A percentile compares a stretch with the other conserved stretches of the same genome.
These are phyloP conservation scores for Isabelozyma rhagii DNA, from an alignment of 805 yeast species.

Conservation along the genomic window DNA sequence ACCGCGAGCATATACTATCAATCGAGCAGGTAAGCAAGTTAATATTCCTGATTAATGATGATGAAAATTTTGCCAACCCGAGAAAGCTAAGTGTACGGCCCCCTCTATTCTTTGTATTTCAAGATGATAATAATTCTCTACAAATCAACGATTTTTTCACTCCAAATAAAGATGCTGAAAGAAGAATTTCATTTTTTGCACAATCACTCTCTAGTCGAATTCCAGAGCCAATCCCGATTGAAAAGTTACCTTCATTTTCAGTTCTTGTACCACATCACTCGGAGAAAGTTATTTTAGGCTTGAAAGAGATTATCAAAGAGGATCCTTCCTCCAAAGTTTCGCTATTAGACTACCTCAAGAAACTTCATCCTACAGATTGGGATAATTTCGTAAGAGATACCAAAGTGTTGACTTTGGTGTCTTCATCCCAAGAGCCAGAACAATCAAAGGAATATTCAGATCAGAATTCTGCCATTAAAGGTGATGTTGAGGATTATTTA, in stretches of 20 bases:
- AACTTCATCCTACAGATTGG: conserved; percentile 76
- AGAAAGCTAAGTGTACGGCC: conserved; percentile 27
- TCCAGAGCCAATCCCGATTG: conserved; percentile 46
- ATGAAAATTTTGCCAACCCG: conserved; percentile 9
- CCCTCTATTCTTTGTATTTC: conserved; percentile 47
- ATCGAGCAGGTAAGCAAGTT: conserved; percentile 38
- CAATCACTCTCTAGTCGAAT: conserved; percentile 48
- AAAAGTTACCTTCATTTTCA: conserved; percentile 49
- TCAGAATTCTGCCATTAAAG: conserved; percentile 4
- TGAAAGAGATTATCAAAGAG: conserved; percentile 47
- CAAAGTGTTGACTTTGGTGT: conserved; percentile 35
- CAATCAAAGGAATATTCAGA: background rate
- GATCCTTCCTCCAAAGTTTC: conserved; percentile 47
- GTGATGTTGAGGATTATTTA: conserved; percentile 13
- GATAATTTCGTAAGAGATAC: conserved; percentile 74
- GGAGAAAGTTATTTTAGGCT: conserved; percentile 43
- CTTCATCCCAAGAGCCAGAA: conserved; percentile 3
- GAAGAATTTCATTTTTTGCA: conserved; percentile 53
- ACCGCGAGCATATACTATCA: conserved; percentile 38
- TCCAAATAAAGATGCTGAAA: conserved; percentile 47
- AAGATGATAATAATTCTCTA: conserved; percentile 42
- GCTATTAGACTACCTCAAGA: conserved; percentile 74
- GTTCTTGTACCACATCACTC: conserved; percentile 53
- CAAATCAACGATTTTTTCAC: conserved; percentile 38
- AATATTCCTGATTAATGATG: conserved; percentile 21